phyloP scores from a whole-genome alignment of 106 monocot genomes.

The Vanilla planifolia region DNA sequence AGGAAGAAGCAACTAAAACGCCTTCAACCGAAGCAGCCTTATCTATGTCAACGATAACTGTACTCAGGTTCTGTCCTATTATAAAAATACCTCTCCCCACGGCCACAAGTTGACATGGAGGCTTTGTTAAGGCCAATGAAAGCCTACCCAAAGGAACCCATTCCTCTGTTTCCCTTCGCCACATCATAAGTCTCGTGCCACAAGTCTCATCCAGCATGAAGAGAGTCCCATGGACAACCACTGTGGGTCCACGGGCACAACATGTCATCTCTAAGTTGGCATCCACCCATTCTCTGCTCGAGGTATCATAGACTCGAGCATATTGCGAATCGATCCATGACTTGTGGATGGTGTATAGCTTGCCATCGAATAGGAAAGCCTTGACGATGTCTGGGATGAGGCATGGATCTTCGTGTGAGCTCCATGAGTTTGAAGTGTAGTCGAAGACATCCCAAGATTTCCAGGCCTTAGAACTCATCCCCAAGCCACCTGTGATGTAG shows the following conservation, averaged over 20 bases:
- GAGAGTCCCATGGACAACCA: conserved; percentile 30
- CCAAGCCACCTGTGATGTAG: conserved; percentile 33
- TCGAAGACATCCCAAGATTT: conserved; percentile 56
- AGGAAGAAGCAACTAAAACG: conserved; percentile 34
- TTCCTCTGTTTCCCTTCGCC: conserved; percentile 26
- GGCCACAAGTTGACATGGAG: conserved; percentile 49
- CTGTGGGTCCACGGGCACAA: conserved; percentile 34
- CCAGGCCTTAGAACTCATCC: conserved; percentile 1
- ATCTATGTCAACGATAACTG: conserved; percentile 42
- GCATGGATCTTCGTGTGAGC: conserved; percentile 15
- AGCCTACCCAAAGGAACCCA: conserved; percentile 60
- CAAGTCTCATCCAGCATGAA: conserved; percentile 54
- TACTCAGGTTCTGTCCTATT: conserved; percentile 39
- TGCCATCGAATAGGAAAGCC: conserved; percentile 22
- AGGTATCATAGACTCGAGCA: conserved; percentile 37
- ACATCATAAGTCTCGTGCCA: conserved; percentile 42
- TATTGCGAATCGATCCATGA: conserved; percentile 8
- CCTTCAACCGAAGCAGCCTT: conserved; percentile 22
- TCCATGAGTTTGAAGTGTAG: conserved; percentile 35
- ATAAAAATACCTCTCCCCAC: conserved; percentile 48
- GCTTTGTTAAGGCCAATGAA: conserved; percentile 21
- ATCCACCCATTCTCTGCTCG: conserved; percentile 17
- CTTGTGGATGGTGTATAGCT: conserved; percentile 45
- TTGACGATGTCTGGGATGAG: conserved; percentile 25
- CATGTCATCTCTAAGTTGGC: conserved; percentile 18